Evolutionary conservation across 2,329 filamentous ascomycete species (phyloP).

Genomic region (Pseudogymnoascus sp.): DNA sequence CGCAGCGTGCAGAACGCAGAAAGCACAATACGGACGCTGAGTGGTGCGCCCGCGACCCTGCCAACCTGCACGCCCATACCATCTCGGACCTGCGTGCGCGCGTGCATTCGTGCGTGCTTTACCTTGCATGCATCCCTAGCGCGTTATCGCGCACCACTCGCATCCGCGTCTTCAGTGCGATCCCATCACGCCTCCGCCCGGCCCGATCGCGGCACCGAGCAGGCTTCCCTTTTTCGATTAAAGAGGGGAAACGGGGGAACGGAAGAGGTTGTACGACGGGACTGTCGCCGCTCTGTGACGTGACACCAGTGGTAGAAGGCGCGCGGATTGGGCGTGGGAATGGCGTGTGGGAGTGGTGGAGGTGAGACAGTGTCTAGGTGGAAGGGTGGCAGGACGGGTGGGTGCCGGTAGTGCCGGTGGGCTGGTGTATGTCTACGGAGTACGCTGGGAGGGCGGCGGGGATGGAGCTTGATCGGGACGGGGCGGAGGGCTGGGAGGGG

Average conservation of each 20-base stretch:
- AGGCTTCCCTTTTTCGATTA: no score
- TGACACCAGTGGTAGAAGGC: background rate
- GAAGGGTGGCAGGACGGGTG: background rate
- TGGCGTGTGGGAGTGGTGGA: background rate
- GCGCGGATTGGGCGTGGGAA: background rate
- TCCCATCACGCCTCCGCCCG: background rate
- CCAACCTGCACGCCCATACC: background rate
- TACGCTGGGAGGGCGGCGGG: background rate
- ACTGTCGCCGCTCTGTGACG: no score
- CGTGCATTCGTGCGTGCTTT: background rate
- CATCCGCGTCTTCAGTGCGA: background rate
- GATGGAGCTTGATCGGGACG: conserved; percentile 1
- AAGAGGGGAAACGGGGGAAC: no score
- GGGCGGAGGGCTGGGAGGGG: background rate
- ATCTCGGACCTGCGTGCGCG: background rate
- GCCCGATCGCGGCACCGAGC: background rate
- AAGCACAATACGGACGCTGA: background rate
- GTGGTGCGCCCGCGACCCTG: no score
- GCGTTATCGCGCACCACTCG: background rate
- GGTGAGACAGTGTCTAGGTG: background rate
- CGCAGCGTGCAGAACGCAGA: background rate
- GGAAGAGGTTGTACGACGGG: no score
- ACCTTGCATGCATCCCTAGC: background rate
- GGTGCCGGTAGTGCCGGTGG: background rate
- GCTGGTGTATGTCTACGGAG: background rate